phyloP scores from a whole-genome alignment of 768 basidiomycete genomes.

The Termitomyces sp. region DNA sequence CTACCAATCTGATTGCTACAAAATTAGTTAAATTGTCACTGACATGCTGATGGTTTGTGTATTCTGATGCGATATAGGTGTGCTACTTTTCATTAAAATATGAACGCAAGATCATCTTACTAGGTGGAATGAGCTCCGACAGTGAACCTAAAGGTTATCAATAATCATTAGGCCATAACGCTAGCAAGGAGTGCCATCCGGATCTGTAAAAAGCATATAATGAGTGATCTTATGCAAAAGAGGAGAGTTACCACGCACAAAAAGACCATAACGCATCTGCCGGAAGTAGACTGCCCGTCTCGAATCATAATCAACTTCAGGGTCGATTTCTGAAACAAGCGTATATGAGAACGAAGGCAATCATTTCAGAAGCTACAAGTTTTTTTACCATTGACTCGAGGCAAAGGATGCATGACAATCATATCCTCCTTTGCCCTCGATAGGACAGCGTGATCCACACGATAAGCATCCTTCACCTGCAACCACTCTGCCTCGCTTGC shows the following conservation, averaged over 20 bases:
- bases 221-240: not conserved
- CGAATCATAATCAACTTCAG: conserved; percentile 95
- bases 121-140: not conserved
- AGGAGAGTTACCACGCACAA: conserved; percentile 53
- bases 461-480: conserved; percentile 86
- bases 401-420: conserved; percentile 99
- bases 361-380: not conserved
- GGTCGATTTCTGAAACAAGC: conserved; percentile 81
- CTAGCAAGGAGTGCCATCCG: conserved; percentile 79
- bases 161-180: conserved; percentile 34
- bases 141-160: not conserved
- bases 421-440: conserved; percentile 93
- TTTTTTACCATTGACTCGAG: conserved; percentile 75
- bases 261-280: conserved; percentile 97
- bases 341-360: conserved; percentile 8
- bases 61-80: not conserved
- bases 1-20: conserved; percentile 2
- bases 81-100: not conserved
- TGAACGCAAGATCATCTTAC: not conserved
- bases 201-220: conserved; percentile 34
- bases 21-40: not conserved
- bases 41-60: not conserved
- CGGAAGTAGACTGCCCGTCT: conserved; percentile 95
- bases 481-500: conserved; percentile 77
- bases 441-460: conserved; percentile 91